Percentiles rank a stretch among this genome's conserved stretches.
phyloP scores from a whole-genome alignment of 345 rosid genomes.

The Salix udensis region DNA sequence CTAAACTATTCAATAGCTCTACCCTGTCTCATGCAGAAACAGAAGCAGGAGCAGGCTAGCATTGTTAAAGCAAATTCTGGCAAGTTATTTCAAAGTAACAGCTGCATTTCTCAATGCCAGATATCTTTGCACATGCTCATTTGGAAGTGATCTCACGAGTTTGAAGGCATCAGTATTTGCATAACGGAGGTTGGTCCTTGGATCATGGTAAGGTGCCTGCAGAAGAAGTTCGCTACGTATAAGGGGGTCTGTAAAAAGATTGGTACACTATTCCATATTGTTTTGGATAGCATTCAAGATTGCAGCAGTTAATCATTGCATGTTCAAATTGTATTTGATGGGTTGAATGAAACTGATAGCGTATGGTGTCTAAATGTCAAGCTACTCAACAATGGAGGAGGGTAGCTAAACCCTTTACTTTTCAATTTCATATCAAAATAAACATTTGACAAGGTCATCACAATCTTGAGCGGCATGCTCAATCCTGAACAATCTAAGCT shows the following conservation, averaged over 20 bases:
- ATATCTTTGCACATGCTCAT: constrained; percentile 79
- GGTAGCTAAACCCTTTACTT: neutral
- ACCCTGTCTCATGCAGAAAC: no score
- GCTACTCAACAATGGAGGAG: no score
- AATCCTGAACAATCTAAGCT: no score
- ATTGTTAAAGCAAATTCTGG: no score
- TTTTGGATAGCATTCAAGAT: neutral
- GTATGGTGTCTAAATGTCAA: neutral
- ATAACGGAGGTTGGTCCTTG: neutral
- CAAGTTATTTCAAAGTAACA: constrained; percentile 1
- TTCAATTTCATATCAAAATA: neutral
- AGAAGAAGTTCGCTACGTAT: neutral
- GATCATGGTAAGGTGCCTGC: neutral
- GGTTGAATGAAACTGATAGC: neutral
- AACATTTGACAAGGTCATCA: neutral
- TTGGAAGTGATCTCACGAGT: constrained; percentile 57
- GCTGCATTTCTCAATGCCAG: constrained; percentile 24
- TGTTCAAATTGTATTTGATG: neutral
- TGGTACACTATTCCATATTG: neutral
- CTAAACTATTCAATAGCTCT: no score
- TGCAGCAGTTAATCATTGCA: neutral
- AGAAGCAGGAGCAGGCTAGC: no score
- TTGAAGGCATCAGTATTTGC: neutral
- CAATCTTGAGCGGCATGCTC: no score
- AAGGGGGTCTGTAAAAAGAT: neutral